These are phyloP conservation scores for Didymellaceae sp. DNA, from an alignment of 2,329 filamentous ascomycete genomes.

Conservation along the genomic window DNA sequence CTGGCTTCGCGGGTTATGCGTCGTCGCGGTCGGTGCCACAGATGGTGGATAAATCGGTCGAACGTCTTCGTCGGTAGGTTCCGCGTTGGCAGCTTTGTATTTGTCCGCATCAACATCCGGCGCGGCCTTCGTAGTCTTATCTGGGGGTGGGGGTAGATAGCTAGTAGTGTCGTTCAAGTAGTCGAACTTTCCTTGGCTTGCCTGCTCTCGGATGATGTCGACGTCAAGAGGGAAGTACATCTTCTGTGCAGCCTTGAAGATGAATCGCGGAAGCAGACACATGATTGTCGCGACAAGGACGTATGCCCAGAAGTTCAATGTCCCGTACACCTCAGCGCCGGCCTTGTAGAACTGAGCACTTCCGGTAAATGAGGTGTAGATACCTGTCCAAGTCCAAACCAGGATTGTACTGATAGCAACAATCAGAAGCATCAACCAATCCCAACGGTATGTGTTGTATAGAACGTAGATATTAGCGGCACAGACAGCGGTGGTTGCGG, in stretches of 20 bases:
- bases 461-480: conserved; percentile 94
- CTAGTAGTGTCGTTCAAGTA: conserved; percentile 67
- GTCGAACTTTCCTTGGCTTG: conserved; percentile 80
- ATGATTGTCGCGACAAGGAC: conserved; percentile 79
- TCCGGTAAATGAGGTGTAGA: conserved; percentile 71
- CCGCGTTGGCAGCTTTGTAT: conserved; percentile 51
- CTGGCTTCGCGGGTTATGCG: conserved; percentile 79
- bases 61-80: conserved; percentile 78
- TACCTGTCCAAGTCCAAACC: conserved; percentile 94
- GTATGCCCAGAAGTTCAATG: conserved; percentile 86
- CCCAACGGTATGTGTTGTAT: conserved; percentile 97
- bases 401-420: conserved; percentile 82
- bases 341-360: conserved; percentile 76
- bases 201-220: conserved; percentile 94
- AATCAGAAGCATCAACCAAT: conserved; percentile 91
- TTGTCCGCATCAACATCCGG: conserved; percentile 59
- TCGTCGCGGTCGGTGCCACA: conserved; percentile 71
- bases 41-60: conserved; percentile 94
- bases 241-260: conserved; percentile 87
- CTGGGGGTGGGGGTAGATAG: conserved; percentile 53
- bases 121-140: conserved; percentile 59
- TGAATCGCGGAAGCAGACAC: conserved; percentile 86
- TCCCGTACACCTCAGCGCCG: conserved; percentile 77
- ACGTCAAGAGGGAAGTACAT: conserved; percentile 91
- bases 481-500: conserved; percentile 82